Base-by-base conservation (phyloP, 257 asterid species). In the Scutellaria minor region DNA sequence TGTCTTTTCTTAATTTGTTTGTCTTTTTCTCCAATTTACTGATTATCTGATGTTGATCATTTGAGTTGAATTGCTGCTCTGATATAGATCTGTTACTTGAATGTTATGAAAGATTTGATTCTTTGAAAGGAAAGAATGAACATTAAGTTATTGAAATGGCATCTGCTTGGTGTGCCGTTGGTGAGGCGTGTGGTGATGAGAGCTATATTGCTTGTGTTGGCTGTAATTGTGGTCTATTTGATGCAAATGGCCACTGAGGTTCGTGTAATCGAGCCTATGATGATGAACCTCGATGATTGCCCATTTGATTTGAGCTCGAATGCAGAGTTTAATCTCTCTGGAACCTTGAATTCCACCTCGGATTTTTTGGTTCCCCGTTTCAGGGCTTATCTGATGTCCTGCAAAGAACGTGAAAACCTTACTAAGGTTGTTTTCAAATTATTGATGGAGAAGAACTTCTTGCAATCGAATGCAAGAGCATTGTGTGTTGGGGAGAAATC, bases 401-500 rank as follows among this genome's bases (percentile, higher is more conserved):
- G 83, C 47, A 54, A 70, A 47, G 87, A 64, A 24, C 79, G 69
- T 42, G 80, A 82, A 39, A 83, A 75, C 73, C 78, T 93, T 81
- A 80, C 85, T 5, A 78, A 57, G 68, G 64, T 67, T 22, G 88
- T 91, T 54, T 82, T 93, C 77, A 74, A 79, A 72, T 87, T 72
- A 74, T 75, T 94, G 71, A 82, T 85, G 87, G 85, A 70, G 70
- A 88, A 76, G 81, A 71, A 83, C 62, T 76, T 88, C 77, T 74
- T 94, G 88, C 86, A 68, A 54, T 77, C 84, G 7, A 80, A 83
- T 75, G 90, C 89, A 13, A 81, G 78, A 68, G 82, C 92, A 18
- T 69, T 94, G 74, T 91, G 96, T 59, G 86, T 91, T 47, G 98
- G 99, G 6, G 86, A 80, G 64, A 85, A 85, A 64, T 81, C 95